These are phyloP conservation scores for Lophiostoma macrostomum DNA, from an alignment of 495 filamentous ascomycete genomes.

Conservation along the genomic window DNA sequence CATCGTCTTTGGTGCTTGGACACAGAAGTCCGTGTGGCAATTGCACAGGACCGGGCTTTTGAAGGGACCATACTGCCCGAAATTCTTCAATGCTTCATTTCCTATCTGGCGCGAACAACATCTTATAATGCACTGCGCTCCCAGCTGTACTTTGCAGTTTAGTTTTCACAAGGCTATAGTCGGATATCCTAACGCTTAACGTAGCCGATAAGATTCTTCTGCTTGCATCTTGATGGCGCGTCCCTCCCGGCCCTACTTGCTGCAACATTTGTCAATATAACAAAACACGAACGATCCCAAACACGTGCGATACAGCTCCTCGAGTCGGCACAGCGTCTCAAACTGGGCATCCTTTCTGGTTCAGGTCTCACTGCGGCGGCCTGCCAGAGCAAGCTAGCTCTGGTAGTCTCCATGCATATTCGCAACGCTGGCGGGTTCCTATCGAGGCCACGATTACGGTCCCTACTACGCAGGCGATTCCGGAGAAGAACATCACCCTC, in stretches of 20 bases:
- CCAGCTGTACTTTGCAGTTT: conserved; percentile 29
- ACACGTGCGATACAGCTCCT: conserved; percentile 38
- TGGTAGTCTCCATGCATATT: conserved; percentile 69
- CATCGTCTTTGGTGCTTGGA: conserved; percentile 31
- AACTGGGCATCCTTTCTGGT: conserved; percentile 37
- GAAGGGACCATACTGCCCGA: conserved; percentile 29
- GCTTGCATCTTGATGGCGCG: conserved; percentile 32
- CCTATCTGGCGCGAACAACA: conserved; percentile 32
- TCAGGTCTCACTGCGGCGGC: conserved; percentile 47
- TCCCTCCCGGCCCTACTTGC: conserved; percentile 32
- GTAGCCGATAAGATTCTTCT: conserved; percentile 29
- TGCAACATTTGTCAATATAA: conserved; percentile 39
- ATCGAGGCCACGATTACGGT: conserved; percentile 58
- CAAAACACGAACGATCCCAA: conserved; percentile 37
- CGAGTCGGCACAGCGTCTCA: conserved; percentile 29
- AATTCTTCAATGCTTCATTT: conserved; percentile 33
- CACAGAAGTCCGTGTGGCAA: conserved; percentile 38
- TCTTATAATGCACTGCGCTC: conserved; percentile 36
- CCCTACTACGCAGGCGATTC: conserved; percentile 55
- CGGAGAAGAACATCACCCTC: conserved; percentile 33
- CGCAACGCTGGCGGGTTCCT: conserved; percentile 65
- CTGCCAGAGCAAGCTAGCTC: conserved; percentile 67
- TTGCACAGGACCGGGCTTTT: conserved; percentile 35
- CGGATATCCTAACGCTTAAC: conserved; percentile 29
- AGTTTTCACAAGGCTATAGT: conserved; percentile 34